phyloP scores from a whole-genome alignment of 2,329 filamentous ascomycete genomes.

The Beauveria sp. region DNA sequence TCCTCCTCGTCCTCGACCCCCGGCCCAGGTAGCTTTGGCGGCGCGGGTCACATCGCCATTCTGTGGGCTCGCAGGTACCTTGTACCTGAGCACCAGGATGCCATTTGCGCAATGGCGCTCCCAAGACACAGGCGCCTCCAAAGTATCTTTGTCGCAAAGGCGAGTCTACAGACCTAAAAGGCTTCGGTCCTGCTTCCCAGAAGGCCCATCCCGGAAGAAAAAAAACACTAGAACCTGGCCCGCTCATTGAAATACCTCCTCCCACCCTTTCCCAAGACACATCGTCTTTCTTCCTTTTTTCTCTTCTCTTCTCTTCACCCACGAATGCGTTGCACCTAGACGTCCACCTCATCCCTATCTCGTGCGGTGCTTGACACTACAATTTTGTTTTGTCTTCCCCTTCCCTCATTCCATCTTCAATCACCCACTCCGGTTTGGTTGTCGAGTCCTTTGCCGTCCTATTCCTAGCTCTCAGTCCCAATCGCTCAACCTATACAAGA shows the following conservation, averaged over 20 bases:
- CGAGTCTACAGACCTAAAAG: neutral
- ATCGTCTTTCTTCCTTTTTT: conserved; percentile 24
- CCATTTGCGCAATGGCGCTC: conserved; percentile 2
- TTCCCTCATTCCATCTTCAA: conserved; percentile 19
- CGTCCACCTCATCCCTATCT: conserved; percentile 32
- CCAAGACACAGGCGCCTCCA: neutral
- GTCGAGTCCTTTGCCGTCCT: neutral
- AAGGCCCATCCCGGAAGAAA: conserved; percentile 7
- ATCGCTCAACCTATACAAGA: neutral
- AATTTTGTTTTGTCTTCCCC: conserved; percentile 18
- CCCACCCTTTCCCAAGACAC: conserved; percentile 23
- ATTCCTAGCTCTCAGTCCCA: neutral
- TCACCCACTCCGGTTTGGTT: conserved; percentile 15
- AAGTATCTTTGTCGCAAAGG: conserved; percentile 1
- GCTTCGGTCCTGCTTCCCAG: conserved; percentile 8
- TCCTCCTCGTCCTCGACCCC: neutral
- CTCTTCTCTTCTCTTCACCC: conserved; percentile 35
- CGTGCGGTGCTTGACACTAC: conserved; percentile 41
- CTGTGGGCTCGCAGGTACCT: neutral
- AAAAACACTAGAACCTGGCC: conserved; percentile 10
- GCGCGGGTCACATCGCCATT: neutral
- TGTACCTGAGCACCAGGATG: neutral
- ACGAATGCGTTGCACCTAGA: conserved; percentile 41
- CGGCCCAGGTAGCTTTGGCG: neutral
- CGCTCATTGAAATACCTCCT: conserved; percentile 33